Conservation (phyloP, 441 rosid species). For the Biscutella laevigata region DNA sequence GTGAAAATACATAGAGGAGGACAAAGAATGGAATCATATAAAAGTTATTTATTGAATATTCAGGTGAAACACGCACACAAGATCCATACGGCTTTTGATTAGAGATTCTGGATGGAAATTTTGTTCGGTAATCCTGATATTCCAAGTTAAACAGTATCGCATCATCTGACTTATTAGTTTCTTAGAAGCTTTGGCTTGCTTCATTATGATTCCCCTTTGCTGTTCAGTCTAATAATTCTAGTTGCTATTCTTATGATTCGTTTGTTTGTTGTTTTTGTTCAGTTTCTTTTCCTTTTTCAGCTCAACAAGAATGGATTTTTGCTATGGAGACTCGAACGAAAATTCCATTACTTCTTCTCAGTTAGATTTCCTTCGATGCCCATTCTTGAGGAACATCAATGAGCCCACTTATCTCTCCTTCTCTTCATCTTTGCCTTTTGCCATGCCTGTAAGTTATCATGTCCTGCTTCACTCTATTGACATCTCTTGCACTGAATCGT, state of each 20-base stretch:
- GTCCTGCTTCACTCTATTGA: neutral
- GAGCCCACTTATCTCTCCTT: constrained; percentile 70
- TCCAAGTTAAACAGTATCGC: constrained; percentile 42
- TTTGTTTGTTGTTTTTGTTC: constrained; percentile 1
- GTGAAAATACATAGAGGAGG: constrained; percentile 78
- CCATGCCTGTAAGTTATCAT: constrained; percentile 41
- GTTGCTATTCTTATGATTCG: constrained; percentile 3
- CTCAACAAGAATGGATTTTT: constrained; percentile 32
- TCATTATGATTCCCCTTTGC: too few species aligned
- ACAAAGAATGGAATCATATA: constrained; percentile 12
- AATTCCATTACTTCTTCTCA: constrained; percentile 34
- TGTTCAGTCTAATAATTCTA: too few species aligned
- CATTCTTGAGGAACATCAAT: constrained; percentile 69
- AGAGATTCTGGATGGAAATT: constrained; percentile 50
- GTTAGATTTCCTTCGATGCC: constrained; percentile 45
- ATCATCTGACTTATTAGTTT: too few species aligned
- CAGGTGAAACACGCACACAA: constrained; percentile 64
- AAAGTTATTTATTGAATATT: constrained; percentile 1
- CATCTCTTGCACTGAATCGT: neutral
- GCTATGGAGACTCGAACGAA: constrained; percentile 34
- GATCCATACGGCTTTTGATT: constrained; percentile 78
- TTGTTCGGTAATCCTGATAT: constrained; percentile 32
- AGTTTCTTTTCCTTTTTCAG: constrained; percentile 19
- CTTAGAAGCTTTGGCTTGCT: too few species aligned
- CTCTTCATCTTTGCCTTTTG: constrained; percentile 41